Conservation (phyloP, 2,329 filamentous ascomycete species). For the Aspergillus sp. region DNA sequence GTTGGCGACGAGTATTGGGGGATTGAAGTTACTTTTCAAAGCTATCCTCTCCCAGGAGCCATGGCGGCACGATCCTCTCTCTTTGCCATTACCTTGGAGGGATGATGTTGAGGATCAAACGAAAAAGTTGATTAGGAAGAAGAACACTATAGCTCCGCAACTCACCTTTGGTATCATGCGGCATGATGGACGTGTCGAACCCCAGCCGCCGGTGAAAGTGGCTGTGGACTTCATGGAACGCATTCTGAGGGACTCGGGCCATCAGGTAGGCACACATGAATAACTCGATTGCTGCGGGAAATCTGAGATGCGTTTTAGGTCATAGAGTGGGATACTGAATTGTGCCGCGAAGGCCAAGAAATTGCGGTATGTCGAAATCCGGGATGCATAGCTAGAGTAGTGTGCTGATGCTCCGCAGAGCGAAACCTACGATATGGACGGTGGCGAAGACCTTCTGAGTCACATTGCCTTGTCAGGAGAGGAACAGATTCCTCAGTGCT, state of each 20-base stretch:
- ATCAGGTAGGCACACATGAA: not conserved
- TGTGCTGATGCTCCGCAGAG: slow-evolving; percentile 5
- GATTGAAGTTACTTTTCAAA: slow-evolving; percentile 32
- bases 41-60: slow-evolving; percentile 37
- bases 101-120: not conserved
- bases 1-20: slow-evolving; percentile 31
- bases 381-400: not conserved
- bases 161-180: not conserved
- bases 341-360: not conserved
- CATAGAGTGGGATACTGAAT: not conserved
- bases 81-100: slow-evolving; percentile 41
- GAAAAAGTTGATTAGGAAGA: not conserved
- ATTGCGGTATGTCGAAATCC: not conserved
- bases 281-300: fast-evolving
- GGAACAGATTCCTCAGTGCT: slow-evolving; percentile 39
- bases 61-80: slow-evolving; percentile 41
- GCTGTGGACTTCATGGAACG: not conserved
- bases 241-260: not conserved
- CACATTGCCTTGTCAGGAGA: slow-evolving; percentile 37
- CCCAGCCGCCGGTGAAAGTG: not conserved
- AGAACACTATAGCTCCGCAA: not conserved
- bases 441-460: slow-evolving; percentile 32
- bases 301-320: not conserved
- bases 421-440: slow-evolving; percentile 32
- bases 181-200: not conserved